Evolutionary conservation across 352 stramenopile genomes (phyloP).

Genomic region (Globisporangium polare): DNA sequence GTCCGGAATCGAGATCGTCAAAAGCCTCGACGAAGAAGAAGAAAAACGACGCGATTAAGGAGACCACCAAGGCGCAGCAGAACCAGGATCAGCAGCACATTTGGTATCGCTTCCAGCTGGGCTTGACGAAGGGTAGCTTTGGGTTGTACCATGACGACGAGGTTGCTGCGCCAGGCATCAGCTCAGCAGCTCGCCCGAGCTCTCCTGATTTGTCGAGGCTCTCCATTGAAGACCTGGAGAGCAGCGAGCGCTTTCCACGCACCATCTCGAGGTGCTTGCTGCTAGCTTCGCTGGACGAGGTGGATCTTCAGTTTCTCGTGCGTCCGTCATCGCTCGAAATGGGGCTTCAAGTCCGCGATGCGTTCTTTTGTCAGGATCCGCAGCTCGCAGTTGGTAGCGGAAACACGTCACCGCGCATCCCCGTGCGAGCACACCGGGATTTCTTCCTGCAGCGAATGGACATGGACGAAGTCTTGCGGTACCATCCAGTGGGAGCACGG

Average conservation of each 20-base stretch:
- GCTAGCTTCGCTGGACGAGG: conserved; percentile 49
- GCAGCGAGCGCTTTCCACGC: conserved; percentile 2
- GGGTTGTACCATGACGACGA: conserved; percentile 40
- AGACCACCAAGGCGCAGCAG: neutral
- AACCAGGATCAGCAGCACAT: conserved; percentile 58
- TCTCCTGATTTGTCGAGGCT: conserved; percentile 1
- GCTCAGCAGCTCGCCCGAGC: conserved; percentile 8
- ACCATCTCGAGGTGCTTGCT: conserved; percentile 8
- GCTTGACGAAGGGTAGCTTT: conserved; percentile 50
- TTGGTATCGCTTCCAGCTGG: conserved; percentile 75
- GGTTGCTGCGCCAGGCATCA: conserved; percentile 11
- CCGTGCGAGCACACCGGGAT: conserved; percentile 17
- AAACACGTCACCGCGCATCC: neutral
- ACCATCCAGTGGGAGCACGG: conserved; percentile 49
- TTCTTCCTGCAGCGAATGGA: conserved; percentile 76
- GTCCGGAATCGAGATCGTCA: neutral
- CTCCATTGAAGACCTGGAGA: neutral
- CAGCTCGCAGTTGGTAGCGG: conserved; percentile 2
- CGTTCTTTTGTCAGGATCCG: conserved; percentile 50
- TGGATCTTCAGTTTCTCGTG: conserved; percentile 72
- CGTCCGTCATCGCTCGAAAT: conserved; percentile 62
- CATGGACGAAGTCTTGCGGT: conserved; percentile 63
- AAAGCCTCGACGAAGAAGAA: conserved; percentile 2
- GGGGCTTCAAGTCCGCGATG: conserved; percentile 62
- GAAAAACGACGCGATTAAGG: neutral